Conservation (phyloP, 1,139 yeast species). For the Zygotorulaspora mrakii region DNA sequence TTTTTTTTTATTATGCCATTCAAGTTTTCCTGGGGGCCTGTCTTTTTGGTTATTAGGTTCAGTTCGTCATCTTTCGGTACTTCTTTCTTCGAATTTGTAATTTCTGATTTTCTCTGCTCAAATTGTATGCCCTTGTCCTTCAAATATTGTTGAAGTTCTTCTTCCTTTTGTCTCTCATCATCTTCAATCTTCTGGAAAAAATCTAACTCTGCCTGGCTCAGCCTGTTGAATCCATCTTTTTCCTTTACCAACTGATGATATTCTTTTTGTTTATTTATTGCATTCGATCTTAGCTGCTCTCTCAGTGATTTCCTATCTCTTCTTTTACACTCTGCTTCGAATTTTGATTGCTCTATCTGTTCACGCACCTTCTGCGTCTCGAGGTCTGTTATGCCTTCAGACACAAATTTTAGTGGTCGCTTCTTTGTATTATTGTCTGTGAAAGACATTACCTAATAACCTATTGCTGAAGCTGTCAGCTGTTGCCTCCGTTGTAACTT, state of each 20-base stretch:
- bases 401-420: constrained; percentile 22
- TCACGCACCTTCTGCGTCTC: constrained; percentile 24
- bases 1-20: constrained; percentile 1
- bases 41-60: too few relatives aligned
- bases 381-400: constrained; percentile 31
- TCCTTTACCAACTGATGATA: constrained; percentile 25
- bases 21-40: too few relatives aligned
- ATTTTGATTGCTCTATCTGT: constrained; percentile 23
- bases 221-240: constrained; percentile 28
- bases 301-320: constrained; percentile 29
- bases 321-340: constrained; percentile 25
- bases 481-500: too few relatives aligned
- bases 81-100: too few relatives aligned
- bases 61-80: too few relatives aligned
- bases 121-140: constrained; percentile 14
- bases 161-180: constrained; percentile 23
- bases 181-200: constrained; percentile 15
- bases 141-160: constrained; percentile 17
- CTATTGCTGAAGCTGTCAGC: too few relatives aligned
- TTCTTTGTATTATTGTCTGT: constrained; percentile 5
- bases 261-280: constrained; percentile 28
- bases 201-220: constrained; percentile 25
- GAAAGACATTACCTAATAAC: too few relatives aligned
- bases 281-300: constrained; percentile 31
- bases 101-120: constrained; percentile 10